These are phyloP conservation scores for Danielia reshetovae DNA, from an alignment of 805 yeast genomes.

Conservation along the genomic window DNA sequence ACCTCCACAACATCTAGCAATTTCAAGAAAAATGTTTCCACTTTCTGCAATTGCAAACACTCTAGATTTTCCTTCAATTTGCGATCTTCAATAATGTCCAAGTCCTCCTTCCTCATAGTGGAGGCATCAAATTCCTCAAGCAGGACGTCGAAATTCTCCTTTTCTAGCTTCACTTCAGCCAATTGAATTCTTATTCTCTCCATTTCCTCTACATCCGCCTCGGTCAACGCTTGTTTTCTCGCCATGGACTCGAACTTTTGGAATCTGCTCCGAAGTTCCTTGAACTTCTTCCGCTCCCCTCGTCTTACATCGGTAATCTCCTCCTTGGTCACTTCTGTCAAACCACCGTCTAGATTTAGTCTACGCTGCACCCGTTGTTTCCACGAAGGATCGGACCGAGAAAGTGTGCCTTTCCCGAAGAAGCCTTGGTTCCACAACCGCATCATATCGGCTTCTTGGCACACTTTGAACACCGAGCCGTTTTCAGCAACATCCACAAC, in stretches of 20 bases:
- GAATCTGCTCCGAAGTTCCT: constrained; percentile 52
- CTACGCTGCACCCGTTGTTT: constrained; percentile 55
- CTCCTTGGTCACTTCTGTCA: constrained; percentile 49
- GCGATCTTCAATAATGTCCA: constrained; percentile 13
- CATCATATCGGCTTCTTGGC: constrained; percentile 43
- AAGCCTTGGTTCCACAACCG: constrained; percentile 81
- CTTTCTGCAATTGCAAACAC: constrained; percentile 65
- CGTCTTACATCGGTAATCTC: constrained; percentile 75
- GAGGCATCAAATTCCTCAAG: background rate
- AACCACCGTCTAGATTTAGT: constrained; percentile 40
- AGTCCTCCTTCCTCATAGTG: constrained; percentile 11
- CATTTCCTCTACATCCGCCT: constrained; percentile 23
- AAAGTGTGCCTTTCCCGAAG: constrained; percentile 87
- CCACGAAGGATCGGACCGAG: constrained; percentile 95
- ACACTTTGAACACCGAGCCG: constrained; percentile 36
- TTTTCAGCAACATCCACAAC: constrained; percentile 17
- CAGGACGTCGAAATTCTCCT: background rate
- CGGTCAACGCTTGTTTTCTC: constrained; percentile 23
- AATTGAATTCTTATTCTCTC: constrained; percentile 10
- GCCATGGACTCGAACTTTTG: constrained; percentile 49
- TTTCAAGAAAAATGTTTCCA: constrained; percentile 68
- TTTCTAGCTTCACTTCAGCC: constrained; percentile 7
- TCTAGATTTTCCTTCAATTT: constrained; percentile 28
- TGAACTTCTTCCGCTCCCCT: constrained; percentile 66
- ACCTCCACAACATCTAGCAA: constrained; percentile 48